Evolutionary conservation across 139 green algal genomes (phyloP).

Genomic region (Chlorella sp.): DNA sequence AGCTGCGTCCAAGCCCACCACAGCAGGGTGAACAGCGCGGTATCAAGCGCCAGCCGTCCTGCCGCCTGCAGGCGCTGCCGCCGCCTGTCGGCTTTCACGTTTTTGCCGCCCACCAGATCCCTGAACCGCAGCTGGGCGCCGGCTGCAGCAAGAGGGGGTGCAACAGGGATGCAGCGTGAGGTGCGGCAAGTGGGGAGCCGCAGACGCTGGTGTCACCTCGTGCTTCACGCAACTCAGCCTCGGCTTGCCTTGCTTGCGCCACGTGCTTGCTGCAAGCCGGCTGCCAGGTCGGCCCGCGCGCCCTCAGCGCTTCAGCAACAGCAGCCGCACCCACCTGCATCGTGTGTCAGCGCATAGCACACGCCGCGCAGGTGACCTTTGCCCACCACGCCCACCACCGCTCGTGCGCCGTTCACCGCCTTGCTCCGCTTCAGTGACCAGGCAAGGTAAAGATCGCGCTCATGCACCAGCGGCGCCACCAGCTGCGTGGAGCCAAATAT

Average conservation of each 20-base stretch:
- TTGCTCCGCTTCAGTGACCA: slow-evolving; percentile 80
- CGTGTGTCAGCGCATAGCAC: slow-evolving; percentile 52
- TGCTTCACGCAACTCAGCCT: too few species aligned
- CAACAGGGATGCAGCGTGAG: not conserved
- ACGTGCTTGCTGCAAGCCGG: too few species aligned
- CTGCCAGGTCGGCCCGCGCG: too few species aligned
- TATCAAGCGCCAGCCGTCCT: slow-evolving; percentile 15
- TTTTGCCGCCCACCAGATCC: slow-evolving; percentile 23
- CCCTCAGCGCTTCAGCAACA: not conserved
- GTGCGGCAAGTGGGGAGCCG: not conserved
- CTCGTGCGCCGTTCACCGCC: slow-evolving; percentile 65
- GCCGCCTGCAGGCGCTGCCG: not conserved
- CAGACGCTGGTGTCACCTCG: not conserved
- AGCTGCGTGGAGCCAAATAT: not conserved
- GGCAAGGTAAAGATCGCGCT: slow-evolving; percentile 80
- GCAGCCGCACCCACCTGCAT: not conserved
- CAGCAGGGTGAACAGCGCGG: not conserved
- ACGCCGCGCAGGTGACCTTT: slow-evolving; percentile 74
- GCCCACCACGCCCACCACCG: slow-evolving; percentile 82
- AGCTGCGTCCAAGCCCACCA: slow-evolving; percentile 16
- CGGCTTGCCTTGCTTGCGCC: not conserved
- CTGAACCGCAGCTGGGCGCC: slow-evolving; percentile 16
- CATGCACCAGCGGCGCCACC: slow-evolving; percentile 56
- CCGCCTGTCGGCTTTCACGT: not conserved
- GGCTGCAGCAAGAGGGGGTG: not conserved